Evolutionary conservation across 352 stramenopile genomes (phyloP).

Genomic region (Globisporangium radiosum): DNA sequence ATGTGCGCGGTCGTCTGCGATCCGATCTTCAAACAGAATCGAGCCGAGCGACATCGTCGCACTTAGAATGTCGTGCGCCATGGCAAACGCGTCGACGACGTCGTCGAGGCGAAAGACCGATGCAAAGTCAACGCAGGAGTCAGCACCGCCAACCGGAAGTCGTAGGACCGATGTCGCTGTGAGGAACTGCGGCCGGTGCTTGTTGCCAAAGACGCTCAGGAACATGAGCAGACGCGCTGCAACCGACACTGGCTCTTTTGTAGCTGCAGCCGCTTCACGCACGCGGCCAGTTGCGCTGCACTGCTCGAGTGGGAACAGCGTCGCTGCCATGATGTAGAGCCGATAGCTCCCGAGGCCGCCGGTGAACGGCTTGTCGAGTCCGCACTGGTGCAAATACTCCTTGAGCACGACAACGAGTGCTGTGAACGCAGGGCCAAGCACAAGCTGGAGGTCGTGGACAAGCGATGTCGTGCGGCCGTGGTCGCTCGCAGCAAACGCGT

Average conservation of each 20-base stretch:
- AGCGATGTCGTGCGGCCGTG: slow-evolving; percentile 59
- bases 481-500: slow-evolving; percentile 48
- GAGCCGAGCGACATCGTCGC: slow-evolving; percentile 39
- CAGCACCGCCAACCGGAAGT: slow-evolving; percentile 21
- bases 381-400: slow-evolving; percentile 73
- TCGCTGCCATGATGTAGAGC: slow-evolving; percentile 78
- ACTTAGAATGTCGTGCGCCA: slow-evolving; percentile 51
- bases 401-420: slow-evolving; percentile 63
- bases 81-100: slow-evolving; percentile 61
- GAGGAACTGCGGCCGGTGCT: slow-evolving; percentile 39
- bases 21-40: slow-evolving; percentile 56
- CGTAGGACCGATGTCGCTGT: slow-evolving; percentile 36
- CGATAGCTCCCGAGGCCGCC: slow-evolving; percentile 72
- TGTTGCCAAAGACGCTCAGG: slow-evolving; percentile 67
- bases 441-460: slow-evolving; percentile 33
- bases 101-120: slow-evolving; percentile 62
- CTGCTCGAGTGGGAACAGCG: slow-evolving; percentile 34
- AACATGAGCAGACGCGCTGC: slow-evolving; percentile 41
- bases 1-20: slow-evolving; percentile 18
- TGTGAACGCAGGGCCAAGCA: slow-evolving; percentile 39
- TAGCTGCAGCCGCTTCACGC: neutral
- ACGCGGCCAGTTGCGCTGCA: neutral
- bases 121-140: slow-evolving; percentile 44
- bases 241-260: slow-evolving; percentile 1
- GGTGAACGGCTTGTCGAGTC: slow-evolving; percentile 75